phyloP scores from a whole-genome alignment of 2,329 filamentous ascomycete genomes.

The Xylariaceae sp. region DNA sequence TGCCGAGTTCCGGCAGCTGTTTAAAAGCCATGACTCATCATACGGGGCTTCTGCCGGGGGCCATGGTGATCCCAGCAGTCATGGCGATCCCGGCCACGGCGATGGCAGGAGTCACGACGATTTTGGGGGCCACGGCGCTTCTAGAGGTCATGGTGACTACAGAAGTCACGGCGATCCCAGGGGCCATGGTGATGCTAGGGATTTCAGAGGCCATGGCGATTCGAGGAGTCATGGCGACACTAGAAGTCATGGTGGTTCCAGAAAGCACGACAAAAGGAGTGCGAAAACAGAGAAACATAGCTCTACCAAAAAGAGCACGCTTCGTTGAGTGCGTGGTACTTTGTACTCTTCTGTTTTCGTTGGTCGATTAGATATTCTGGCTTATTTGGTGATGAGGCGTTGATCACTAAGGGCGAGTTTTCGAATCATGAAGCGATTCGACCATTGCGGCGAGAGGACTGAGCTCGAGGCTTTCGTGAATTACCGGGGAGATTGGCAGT shows the following conservation, averaged over 20 bases:
- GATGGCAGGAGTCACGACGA: background rate
- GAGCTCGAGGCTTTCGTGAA: background rate
- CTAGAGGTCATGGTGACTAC: background rate
- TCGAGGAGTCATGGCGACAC: background rate
- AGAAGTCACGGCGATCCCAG: background rate
- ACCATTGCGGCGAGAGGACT: background rate
- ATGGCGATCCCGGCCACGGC: background rate
- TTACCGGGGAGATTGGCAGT: background rate
- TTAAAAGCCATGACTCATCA: background rate
- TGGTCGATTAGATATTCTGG: background rate
- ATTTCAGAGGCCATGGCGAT: background rate
- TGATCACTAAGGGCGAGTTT: background rate
- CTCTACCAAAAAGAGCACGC: constrained; percentile 11
- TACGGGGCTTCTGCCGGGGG: background rate
- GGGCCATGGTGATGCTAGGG: background rate
- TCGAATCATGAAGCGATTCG: background rate
- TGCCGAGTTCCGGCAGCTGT: constrained; percentile 9
- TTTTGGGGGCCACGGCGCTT: constrained; percentile 7
- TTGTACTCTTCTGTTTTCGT: no score
- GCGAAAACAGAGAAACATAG: constrained; percentile 16
- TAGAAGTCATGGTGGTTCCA: background rate
- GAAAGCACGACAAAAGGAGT: constrained; percentile 13
- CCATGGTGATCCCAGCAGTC: background rate
- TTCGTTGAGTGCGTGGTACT: background rate
- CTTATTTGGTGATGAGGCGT: background rate